Evolutionary conservation across 805 yeast species (phyloP).

Genomic region (Cyberlindnera mycetangii): DNA sequence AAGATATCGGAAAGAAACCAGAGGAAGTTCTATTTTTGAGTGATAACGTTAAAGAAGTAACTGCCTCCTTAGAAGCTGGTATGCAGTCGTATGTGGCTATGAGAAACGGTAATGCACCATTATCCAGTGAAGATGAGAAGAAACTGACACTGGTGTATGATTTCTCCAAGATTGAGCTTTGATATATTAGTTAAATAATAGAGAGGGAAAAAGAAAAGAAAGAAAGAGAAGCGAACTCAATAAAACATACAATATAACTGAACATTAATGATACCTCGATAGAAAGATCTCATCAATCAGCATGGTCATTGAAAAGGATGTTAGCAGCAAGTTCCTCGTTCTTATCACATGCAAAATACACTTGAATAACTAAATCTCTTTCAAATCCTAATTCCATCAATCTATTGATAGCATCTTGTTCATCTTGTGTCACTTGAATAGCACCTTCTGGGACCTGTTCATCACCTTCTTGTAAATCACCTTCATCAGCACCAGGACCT

Average conservation of each 20-base stretch:
- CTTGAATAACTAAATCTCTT: conserved; percentile 81
- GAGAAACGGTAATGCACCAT: conserved; percentile 71
- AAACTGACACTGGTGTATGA: conserved; percentile 27
- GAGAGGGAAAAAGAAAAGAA: not conserved
- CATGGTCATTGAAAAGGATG: conserved; percentile 67
- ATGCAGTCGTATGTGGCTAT: conserved; percentile 54
- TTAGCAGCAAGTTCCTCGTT: conserved; percentile 97
- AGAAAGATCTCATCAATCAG: conserved; percentile 24
- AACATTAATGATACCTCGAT: not conserved
- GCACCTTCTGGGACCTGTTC: conserved; percentile 34
- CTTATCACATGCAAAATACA: conserved; percentile 96
- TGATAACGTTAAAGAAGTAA: conserved; percentile 75
- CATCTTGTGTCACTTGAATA: conserved; percentile 71
- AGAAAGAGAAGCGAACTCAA: not conserved
- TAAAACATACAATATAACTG: not conserved
- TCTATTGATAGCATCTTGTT: conserved; percentile 84
- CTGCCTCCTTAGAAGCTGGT: conserved; percentile 70
- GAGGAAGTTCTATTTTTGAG: conserved; percentile 60
- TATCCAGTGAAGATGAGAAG: conserved; percentile 35
- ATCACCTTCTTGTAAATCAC: conserved; percentile 31
- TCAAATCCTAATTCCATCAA: conserved; percentile 93
- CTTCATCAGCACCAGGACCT: conserved; percentile 34
- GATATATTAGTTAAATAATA: not conserved
- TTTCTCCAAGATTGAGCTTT: conserved; percentile 28
- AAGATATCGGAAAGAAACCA: conserved; percentile 34